Base-by-base conservation (phyloP, 139 green algal species). In the Eudorina sp. region DNA sequence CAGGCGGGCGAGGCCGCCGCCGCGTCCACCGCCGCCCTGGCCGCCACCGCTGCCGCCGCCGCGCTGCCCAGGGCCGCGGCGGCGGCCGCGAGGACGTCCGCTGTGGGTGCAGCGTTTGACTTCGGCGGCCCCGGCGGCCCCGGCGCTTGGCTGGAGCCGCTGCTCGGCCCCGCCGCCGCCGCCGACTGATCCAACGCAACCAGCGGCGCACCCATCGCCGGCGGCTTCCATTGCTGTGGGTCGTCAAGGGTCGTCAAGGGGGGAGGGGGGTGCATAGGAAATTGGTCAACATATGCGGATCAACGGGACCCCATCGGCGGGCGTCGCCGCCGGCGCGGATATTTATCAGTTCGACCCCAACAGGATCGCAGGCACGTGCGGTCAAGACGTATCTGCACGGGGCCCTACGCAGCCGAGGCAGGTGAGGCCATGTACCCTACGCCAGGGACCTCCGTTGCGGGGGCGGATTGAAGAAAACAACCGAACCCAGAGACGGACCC, bases 181-280 rank as follows among this genome's bases (percentile, higher is more conserved):
- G 31, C 31, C 5, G n/a, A n/a, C n/a, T n/a, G n/a, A n/a, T n/a
- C n/a, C n/a, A n/a, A n/a, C n/a, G n/a, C n/a, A n/a, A 27, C 70
- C 4, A 79, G 70, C 21, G 40, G 70, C 40, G 70, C n/a, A 29
- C 40, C 70, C 7, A 82, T 46, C n/a, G 46, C n/a, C 13, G 51
- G 51, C 5, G 76, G 76, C 51, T 83, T 58, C 76, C 76, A 83
- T 40, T 83, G 76, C 76, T 83, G 76, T 72, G 31, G 1, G 31
- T 38, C 3, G 55, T 5, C 8, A 66, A 11, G 16, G 29, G 8
- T 11, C 23, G 8, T 11, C 23, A 27, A 66, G 23, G 7, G n/a
- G n/a, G n/a, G n/a, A 66, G 55, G 31, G 27, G 62, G 62, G 38
- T 11, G 62, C 27, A 72, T 11, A 34, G 62, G 62, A 40, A 29